Base-by-base conservation (phyloP, 1,139 yeast species). In the Yamadazyma jaroonii region DNA sequence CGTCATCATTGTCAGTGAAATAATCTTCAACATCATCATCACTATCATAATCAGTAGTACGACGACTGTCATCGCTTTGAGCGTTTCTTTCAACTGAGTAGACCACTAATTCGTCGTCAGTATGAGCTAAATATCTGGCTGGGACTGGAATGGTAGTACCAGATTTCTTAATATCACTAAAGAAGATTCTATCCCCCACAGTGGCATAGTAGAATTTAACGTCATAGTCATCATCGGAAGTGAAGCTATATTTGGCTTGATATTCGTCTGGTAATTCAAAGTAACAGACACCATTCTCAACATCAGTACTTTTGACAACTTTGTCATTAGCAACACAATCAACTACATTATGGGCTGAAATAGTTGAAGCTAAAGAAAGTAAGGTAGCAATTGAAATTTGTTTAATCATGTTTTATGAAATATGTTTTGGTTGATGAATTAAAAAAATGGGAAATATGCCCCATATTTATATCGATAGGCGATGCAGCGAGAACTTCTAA, bases 111-210 rank as follows among this genome's bases (percentile, higher is more conserved):
- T 37, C 37, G 6, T 38, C 42, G 13, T 33, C 17, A 13, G 25
- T 21, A 7, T 34, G 21, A 31, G 32, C 28, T 22, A 42, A 40
- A 9, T 32, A 30, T 22, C 26, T 33, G 9, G 42, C 43, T 10
- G 45, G 45, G 31, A 42, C 35, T n/a, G 45, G 33, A 29, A 42
- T 42, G 7, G 15, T 23, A 5, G 11, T 31, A 30, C 43, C 43
- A 9, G 29, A 34, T 7, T 30, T 15, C 20, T 25, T 40, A 15
- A 40, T 37, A 28, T 42, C 39, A 24, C 12, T 37, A 23, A 26
- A 40, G 17, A 32, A 42, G 23, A 37, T 35, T 14, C 22, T 32
- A 9, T 28, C 25, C 17, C 39, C 41, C 4, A 42, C 20, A 15
- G 32, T 31, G 12, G 45, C 45, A 34, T 42, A 42, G 21, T 37